Evolutionary conservation across 257 asterid genomes (phyloP), one percentile per base, ranked within the genome.

Genomic region (Rehmannia glutinosa): DNA sequence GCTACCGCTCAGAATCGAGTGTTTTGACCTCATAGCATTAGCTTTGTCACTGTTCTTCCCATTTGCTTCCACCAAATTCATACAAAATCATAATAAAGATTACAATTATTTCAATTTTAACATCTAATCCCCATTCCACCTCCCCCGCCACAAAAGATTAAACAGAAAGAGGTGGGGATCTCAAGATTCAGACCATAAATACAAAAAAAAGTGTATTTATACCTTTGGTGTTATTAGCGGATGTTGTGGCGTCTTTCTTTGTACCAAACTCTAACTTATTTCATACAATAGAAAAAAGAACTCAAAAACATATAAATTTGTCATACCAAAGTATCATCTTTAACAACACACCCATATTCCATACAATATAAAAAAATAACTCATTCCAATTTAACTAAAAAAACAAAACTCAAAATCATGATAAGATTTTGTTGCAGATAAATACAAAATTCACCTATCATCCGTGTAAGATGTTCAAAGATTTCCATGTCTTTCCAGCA

Each of bases 1-100:
- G 2, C 85, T n/a, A 82, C 80, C 83, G 90, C 82, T 86, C 93
- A 4, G 93, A 45, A 83, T 87, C 3, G 90, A 86, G 73, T 86
- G 93, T 57, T 86, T 86, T 2, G 92, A 86, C 76, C 90, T 70
- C 17, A 74, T 66, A 43, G 82, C 87, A 78, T 65, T 86, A 9
- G 86, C 81, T 80, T 79, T 86, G 19, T 81, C 89, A 69, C 69
- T 74, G 73, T 23, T 83, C 81, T 81, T 86, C 74, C 81, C 89
- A 81, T 83, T 87, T 83, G 75, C 65, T 60, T 57, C 64, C 78
- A 72, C 74, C 58, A 67, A 67, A 77, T 54, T 58, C 70, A 75
- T 17, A 73, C 50, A 43, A 25, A 69, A 41, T 12, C 23, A 25
- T 5, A 56, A 10, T 19, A 47, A 9, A 69, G 7, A 58, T 65